Base-by-base conservation (phyloP, 1,139 yeast genomes). In the Geotrichum citri-aurantii region DNA sequence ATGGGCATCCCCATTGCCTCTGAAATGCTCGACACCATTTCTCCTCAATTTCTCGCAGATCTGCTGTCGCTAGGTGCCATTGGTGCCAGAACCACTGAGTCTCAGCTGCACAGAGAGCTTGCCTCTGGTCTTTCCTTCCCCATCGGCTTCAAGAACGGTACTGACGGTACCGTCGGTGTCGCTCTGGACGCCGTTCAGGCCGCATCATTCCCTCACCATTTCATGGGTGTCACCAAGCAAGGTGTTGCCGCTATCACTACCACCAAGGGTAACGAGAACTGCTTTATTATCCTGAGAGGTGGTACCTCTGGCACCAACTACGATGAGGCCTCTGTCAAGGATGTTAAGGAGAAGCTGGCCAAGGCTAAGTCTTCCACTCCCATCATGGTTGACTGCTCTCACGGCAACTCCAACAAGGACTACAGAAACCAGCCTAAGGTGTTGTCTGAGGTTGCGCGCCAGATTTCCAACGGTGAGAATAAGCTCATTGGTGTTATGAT, bases 81-180 rank as follows among this genome's bases (percentile, higher is more conserved):
- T 73, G 98, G 98, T 68, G 98, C 98, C 60, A 86, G 98, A 79
- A 92, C 98, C 57, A 92, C 98, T 50, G 98, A 92, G 76, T 90
- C 97, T 42, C 98, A 92, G 77, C 83, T 92, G 63, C 98, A 92
- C 75, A 86, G 98, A 75, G 98, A 92, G 73, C 81, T 92, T 67
- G 96, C 97, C 11, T 90, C 97, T 2, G 98, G 97, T 47, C 79
- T 92, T 54, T 88, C 96, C 17, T 92, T 92, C 90, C 98, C 98
- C 55, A 89, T 92, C 57, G 98, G 98, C 52, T 92, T 92, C 85
- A 92, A 92, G 74, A 92, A 92, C 72, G 97, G 97, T 70, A 92
- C 98, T 48, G 97, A 92, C 72, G 98, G 98, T 70, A 83, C 91
- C 53, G 76, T 92, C 59, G 90, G 88, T 63, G 97, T 92, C 60